Base-by-base conservation (phyloP, 2,329 filamentous ascomycete genomes). In the Fusarium pseudograminearum region DNA sequence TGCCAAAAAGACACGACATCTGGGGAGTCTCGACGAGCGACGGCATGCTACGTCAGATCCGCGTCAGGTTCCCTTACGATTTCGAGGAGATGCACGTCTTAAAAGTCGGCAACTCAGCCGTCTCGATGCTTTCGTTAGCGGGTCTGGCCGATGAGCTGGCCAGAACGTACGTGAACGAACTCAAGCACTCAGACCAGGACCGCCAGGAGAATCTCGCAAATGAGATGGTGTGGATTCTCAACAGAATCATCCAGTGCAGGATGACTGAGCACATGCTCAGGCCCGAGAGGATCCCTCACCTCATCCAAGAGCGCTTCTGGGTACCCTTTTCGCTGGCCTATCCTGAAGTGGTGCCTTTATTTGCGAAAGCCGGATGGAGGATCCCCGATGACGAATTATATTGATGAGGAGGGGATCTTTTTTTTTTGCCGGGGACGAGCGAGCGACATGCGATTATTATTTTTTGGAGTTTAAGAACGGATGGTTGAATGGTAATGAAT, bases 1-100 rank as follows among this genome's bases (percentile, higher is more conserved):
- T 77, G 16, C 57, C 66, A 1, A 60, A 60, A 7, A 67, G 71
- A 31, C 76, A 69, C 6, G 76, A 80, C 38, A 74, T 78, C 7
- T 79, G 85, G 38, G 78, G 77, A 11, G 68, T 86, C 12, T 73
- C 77, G 18, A 77, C 78, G 5, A 46, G 65, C 5, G 77, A 77
- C 48, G 76, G 78, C 20, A 20, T 58, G 1, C 14, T 78, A 7
- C 77, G 77, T 20, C 67, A 73, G 20, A 76, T 86, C 2, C 74
- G 77, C 14, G 74, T 85, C 40, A 76, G 79, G 52, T 82, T 80
- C 66, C 55, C 80, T 7, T 69, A 74, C 28, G 68, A 67, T n/a
- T 80, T 83, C 51, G 73, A 77, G 12, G 33, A 59, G 8, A 69
- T 81, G 1, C 62, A 76, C 33, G 41, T 61, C 5, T 63, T 75